Evolutionary conservation across 768 basidiomycete species (phyloP).

Genomic region (Podaxis sp.): DNA sequence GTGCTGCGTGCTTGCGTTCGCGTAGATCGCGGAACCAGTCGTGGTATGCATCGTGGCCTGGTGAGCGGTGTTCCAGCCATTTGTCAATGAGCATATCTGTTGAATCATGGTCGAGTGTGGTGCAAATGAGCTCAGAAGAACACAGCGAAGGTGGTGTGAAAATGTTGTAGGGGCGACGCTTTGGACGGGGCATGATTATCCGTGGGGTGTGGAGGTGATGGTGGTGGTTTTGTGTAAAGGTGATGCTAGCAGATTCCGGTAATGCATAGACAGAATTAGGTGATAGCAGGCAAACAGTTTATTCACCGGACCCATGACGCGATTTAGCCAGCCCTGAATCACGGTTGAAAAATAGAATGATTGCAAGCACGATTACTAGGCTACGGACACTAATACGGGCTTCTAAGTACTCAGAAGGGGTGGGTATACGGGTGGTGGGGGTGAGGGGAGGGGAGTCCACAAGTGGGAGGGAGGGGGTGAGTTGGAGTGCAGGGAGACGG

Average conservation of each 20-base stretch:
- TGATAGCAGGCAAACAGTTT: conserved; percentile 13
- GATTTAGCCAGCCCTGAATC: conserved; percentile 16
- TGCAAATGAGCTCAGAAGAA: conserved; percentile 79
- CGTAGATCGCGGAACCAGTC: conserved; percentile 76
- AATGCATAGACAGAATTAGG: conserved; percentile 13
- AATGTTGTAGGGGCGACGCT: conserved; percentile 56
- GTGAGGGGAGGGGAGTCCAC: not conserved
- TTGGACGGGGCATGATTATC: conserved; percentile 37
- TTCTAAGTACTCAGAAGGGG: conserved; percentile 7
- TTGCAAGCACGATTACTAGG: not conserved
- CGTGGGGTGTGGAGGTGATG: conserved; percentile 11
- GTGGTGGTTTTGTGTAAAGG: conserved; percentile 5
- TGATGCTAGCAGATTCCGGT: not conserved
- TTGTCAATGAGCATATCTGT: conserved; percentile 81
- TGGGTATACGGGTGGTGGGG: not conserved
- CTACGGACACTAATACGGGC: conserved; percentile 1
- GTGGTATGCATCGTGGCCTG: conserved; percentile 65
- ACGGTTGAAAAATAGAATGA: not conserved
- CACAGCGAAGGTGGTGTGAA: conserved; percentile 64
- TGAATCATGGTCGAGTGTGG: conserved; percentile 72
- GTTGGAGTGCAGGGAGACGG: conserved; percentile 3
- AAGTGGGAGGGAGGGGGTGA: not conserved
- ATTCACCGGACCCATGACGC: conserved; percentile 14
- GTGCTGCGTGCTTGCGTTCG: conserved; percentile 58
- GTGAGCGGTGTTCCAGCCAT: conserved; percentile 73